Conservation (phyloP, 805 yeast species). For the Lipomyces orientalis region DNA sequence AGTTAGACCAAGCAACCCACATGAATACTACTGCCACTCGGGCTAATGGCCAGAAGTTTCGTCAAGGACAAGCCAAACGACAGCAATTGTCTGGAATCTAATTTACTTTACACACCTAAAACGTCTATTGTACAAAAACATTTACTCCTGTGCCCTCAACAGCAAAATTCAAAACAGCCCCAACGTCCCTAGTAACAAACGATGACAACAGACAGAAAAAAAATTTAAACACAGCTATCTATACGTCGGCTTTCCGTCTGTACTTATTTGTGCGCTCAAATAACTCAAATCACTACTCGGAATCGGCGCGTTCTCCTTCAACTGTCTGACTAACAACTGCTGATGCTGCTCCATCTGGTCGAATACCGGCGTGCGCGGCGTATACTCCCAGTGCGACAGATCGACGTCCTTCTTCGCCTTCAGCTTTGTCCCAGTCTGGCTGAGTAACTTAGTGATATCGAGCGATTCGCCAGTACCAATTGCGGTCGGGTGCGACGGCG, state of each 20-base stretch:
- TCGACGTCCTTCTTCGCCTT: slow-evolving; percentile 14
- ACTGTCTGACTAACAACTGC: slow-evolving; percentile 15
- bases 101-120: too few relatives aligned
- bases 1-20: too few relatives aligned
- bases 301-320: slow-evolving; percentile 26
- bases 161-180: background rate
- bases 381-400: slow-evolving; percentile 15
- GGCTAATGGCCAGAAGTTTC: too few relatives aligned
- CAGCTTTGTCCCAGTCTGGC: slow-evolving; percentile 9
- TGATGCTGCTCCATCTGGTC: slow-evolving; percentile 29
- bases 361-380: slow-evolving; percentile 32
- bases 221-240: slow-evolving; percentile 6
- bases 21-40: too few relatives aligned
- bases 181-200: background rate
- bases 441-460: slow-evolving; percentile 52
- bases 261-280: slow-evolving; percentile 34
- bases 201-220: background rate
- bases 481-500: slow-evolving; percentile 79
- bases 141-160: too few relatives aligned
- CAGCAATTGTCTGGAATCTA: too few relatives aligned
- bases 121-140: too few relatives aligned
- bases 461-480: slow-evolving; percentile 81
- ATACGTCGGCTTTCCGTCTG: slow-evolving; percentile 26
- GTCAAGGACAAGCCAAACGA: too few relatives aligned
- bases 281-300: slow-evolving; percentile 31